Conservation (phyloP, 352 stramenopile genomes). For the Globisporangium paddicum region DNA sequence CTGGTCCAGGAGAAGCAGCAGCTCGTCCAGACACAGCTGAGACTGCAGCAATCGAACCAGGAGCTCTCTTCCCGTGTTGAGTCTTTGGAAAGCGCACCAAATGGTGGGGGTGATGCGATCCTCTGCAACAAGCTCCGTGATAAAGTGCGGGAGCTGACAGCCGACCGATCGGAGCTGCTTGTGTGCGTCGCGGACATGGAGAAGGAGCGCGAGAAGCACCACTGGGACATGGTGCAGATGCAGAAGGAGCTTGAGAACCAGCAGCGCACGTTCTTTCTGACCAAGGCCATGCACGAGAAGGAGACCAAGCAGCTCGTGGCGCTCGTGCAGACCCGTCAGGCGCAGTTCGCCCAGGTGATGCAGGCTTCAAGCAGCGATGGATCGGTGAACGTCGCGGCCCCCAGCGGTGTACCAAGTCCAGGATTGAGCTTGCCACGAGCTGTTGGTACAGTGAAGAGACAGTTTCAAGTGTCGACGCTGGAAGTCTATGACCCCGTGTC, state of each 20-base stretch:
- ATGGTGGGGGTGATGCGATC: slow-evolving; percentile 36
- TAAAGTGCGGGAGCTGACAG: slow-evolving; percentile 21
- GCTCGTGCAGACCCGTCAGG: slow-evolving; percentile 32
- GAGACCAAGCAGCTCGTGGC: slow-evolving; percentile 57
- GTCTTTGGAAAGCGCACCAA: slow-evolving; percentile 28
- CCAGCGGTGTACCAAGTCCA: background rate
- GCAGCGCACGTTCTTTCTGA: slow-evolving; percentile 42
- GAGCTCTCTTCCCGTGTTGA: slow-evolving; percentile 27
- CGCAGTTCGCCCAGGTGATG: slow-evolving; percentile 34
- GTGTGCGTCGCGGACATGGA: slow-evolving; percentile 21
- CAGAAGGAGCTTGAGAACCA: slow-evolving; percentile 25
- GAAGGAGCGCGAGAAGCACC: slow-evolving; percentile 28
- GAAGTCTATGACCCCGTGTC: slow-evolving; percentile 45
- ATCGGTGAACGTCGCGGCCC: background rate
- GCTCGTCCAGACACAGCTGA: slow-evolving; percentile 13
- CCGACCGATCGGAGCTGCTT: slow-evolving; percentile 18
- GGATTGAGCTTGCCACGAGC: background rate
- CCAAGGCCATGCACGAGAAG: slow-evolving; percentile 62
- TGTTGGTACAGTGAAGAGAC: background rate
- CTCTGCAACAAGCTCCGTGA: slow-evolving; percentile 49
- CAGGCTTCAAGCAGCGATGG: slow-evolving; percentile 11
- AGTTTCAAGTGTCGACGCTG: slow-evolving; percentile 6
- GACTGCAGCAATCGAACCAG: slow-evolving; percentile 19
- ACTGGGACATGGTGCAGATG: slow-evolving; percentile 30
- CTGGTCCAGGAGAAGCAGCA: slow-evolving; percentile 35